phyloP scores from a whole-genome alignment of 1,284 basidiomycete species.

The Leucoagaricus sp. region DNA sequence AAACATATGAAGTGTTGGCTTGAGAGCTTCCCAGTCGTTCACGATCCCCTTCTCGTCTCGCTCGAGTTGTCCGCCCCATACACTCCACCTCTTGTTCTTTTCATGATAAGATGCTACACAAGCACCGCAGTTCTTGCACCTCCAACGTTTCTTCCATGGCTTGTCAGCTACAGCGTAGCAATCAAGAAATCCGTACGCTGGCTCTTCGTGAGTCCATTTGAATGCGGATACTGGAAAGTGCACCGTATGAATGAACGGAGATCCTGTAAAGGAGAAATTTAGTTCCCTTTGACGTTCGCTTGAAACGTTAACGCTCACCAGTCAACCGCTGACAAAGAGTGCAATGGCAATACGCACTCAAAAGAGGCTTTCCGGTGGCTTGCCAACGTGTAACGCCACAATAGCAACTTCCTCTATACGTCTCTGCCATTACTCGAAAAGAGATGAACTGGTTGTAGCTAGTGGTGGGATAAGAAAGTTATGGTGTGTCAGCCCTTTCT shows the following conservation, averaged over 20 bases:
- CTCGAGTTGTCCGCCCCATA: constrained; percentile 57
- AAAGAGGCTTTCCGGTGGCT: constrained; percentile 45
- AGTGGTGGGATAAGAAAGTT: too few relatives aligned
- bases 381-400: constrained; percentile 50
- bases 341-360: constrained; percentile 67
- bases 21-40: constrained; percentile 49
- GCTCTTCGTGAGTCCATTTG: constrained; percentile 48
- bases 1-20: constrained; percentile 64
- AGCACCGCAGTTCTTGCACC: constrained; percentile 61
- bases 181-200: constrained; percentile 32
- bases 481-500: too few relatives aligned
- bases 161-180: constrained; percentile 45
- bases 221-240: constrained; percentile 54
- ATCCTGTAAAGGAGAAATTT: constrained; percentile 41
- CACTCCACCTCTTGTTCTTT: constrained; percentile 45
- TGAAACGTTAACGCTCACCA: constrained; percentile 36
- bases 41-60: constrained; percentile 50
- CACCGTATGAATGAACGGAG: constrained; percentile 60
- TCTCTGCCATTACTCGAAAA: background rate
- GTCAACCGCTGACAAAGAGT: constrained; percentile 59
- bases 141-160: constrained; percentile 56
- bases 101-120: constrained; percentile 51
- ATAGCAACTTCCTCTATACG: constrained; percentile 47
- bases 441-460: background rate
- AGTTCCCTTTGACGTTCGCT: too few relatives aligned